A percentile compares a stretch with the other conserved stretches of the same genome.
phyloP scores from a whole-genome alignment of 306 rosid species.

The Vicia sativa region DNA sequence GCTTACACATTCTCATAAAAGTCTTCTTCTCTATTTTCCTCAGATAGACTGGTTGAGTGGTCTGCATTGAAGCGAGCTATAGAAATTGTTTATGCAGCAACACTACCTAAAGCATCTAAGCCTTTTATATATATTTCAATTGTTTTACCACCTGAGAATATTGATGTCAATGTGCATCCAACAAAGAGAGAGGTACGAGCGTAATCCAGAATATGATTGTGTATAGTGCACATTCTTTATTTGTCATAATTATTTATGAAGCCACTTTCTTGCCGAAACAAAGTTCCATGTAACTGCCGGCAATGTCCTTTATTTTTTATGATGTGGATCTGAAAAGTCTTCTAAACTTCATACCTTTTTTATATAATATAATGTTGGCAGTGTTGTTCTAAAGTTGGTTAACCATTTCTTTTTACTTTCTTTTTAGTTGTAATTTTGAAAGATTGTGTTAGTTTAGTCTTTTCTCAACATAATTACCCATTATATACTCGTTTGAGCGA shows the following conservation, averaged over 20 bases:
- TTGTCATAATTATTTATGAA: constrained; percentile 26
- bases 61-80: constrained; percentile 92
- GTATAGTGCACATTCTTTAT: constrained; percentile 3
- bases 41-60: constrained; percentile 96
- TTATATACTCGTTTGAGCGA: neutral
- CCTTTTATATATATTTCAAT: constrained; percentile 88
- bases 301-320: constrained; percentile 11
- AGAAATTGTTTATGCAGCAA: constrained; percentile 93
- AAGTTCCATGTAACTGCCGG: constrained; percentile 4
- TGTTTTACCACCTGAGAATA: constrained; percentile 77
- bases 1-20: constrained; percentile 36
- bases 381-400: constrained; percentile 22
- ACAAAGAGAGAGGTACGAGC: constrained; percentile 88
- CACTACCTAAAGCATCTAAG: constrained; percentile 91
- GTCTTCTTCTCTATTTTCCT: constrained; percentile 27
- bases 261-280: constrained; percentile 2
- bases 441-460: neutral
- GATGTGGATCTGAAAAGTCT: constrained; percentile 15
- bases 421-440: constrained; percentile 4
- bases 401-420: constrained; percentile 8
- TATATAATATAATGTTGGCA: neutral
- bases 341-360: constrained; percentile 12
- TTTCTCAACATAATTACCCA: neutral
- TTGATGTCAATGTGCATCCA: constrained; percentile 92
- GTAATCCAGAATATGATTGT: constrained; percentile 19